Percentiles rank a stretch among this genome's conserved stretches.
These are phyloP conservation scores for Aureobasidium sp. DNA, from an alignment of 2,329 filamentous ascomycete species.

Conservation along the genomic window DNA sequence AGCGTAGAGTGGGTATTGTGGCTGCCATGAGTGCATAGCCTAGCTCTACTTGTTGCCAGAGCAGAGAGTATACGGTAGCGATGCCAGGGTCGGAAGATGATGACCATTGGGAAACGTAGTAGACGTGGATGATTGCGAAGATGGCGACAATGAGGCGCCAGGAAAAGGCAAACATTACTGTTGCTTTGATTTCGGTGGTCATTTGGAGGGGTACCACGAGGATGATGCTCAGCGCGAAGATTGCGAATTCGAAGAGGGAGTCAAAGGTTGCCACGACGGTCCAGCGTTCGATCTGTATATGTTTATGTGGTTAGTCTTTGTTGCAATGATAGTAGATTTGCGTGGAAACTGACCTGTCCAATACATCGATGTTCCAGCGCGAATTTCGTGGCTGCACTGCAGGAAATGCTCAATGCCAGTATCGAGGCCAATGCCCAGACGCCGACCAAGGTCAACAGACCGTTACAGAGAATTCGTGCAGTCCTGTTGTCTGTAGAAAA, in stretches of 20 bases:
- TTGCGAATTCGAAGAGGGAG: conserved; percentile 22
- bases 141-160: conserved; percentile 20
- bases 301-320: neutral
- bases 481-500: conserved; percentile 22
- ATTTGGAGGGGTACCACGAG: conserved; percentile 25
- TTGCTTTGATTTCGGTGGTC: conserved; percentile 23
- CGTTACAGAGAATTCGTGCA: conserved; percentile 18
- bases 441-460: conserved; percentile 16
- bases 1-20: conserved; percentile 24
- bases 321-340: neutral
- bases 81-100: conserved; percentile 18
- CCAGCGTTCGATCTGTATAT: conserved; percentile 20
- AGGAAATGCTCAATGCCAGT: conserved; percentile 11
- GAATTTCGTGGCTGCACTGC: neutral
- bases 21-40: conserved; percentile 25
- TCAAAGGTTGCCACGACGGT: conserved; percentile 21
- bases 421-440: conserved; percentile 23
- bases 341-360: conserved; percentile 16
- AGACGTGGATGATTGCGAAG: conserved; percentile 12
- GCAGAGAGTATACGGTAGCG: conserved; percentile 20
- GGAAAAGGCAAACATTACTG: conserved; percentile 24
- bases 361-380: neutral
- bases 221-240: conserved; percentile 19
- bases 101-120: conserved; percentile 13
- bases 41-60: conserved; percentile 25